These are phyloP conservation scores for Komagataella pseudopastoris DNA, from an alignment of 805 yeast genomes.

Conservation along the genomic window DNA sequence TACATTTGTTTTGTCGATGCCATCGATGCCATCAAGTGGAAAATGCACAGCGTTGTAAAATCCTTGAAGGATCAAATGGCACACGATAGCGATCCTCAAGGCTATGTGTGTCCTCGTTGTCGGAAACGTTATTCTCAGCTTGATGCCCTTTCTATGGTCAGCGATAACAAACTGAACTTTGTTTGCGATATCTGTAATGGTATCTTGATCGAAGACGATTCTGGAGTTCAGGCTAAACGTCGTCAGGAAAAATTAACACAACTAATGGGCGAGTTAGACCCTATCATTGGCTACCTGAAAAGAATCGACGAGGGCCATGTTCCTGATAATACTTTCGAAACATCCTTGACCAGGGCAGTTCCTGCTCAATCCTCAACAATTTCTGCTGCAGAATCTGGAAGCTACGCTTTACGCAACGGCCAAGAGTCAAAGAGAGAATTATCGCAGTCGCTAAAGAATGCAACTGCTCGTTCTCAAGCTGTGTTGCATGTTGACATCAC, in stretches of 20 bases:
- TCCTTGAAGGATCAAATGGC: constrained; percentile 70
- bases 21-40: constrained; percentile 93
- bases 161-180: constrained; percentile 71
- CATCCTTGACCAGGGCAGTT: constrained; percentile 65
- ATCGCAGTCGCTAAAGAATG: constrained; percentile 18
- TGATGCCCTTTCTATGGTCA: constrained; percentile 74
- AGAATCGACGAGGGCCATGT: constrained; percentile 68
- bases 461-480: constrained; percentile 46
- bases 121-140: constrained; percentile 67
- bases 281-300: constrained; percentile 71
- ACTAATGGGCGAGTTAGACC: constrained; percentile 82
- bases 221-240: constrained; percentile 66
- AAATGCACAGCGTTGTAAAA: constrained; percentile 77
- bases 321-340: constrained; percentile 84
- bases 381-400: constrained; percentile 25
- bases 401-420: constrained; percentile 39
- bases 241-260: constrained; percentile 73
- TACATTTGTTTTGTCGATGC: constrained; percentile 87
- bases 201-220: constrained; percentile 74
- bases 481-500: constrained; percentile 83
- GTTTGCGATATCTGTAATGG: constrained; percentile 77
- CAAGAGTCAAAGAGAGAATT: constrained; percentile 8
- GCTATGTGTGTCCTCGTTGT: constrained; percentile 84
- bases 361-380: constrained; percentile 67
- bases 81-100: constrained; percentile 82